Conservation (phyloP, 78 protist species). For the Guillardia theta region DNA sequence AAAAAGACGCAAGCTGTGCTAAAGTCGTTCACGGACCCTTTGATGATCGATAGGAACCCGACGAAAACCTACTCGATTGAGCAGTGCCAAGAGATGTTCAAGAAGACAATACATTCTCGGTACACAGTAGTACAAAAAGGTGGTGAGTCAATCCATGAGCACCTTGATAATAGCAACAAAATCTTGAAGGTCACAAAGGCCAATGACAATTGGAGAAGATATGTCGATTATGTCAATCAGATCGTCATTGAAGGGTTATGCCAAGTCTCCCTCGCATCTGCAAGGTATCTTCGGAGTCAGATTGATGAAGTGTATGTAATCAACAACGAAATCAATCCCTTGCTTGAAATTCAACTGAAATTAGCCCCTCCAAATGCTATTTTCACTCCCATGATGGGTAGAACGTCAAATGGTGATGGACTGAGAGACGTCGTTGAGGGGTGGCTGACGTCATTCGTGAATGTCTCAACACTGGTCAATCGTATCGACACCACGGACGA, state of each 20-base stretch:
- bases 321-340: conserved; percentile 12
- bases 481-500: conserved; percentile 56
- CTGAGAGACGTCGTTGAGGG: not conserved
- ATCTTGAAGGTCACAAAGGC: not conserved
- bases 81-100: conserved; percentile 36
- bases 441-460: conserved; percentile 27
- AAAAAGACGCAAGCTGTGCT: not conserved
- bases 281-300: conserved; percentile 44
- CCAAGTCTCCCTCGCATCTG: conserved; percentile 14
- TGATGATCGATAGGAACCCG: conserved; percentile 26
- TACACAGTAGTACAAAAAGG: not conserved
- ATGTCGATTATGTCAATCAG: conserved; percentile 64
- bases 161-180: not conserved
- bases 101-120: not conserved
- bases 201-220: conserved; percentile 56
- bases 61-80: conserved; percentile 34
- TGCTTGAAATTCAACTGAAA: conserved; percentile 45
- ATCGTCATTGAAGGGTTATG: not conserved
- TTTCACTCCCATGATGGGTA: not conserved
- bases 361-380: not conserved
- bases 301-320: conserved; percentile 24
- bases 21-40: not conserved
- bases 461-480: conserved; percentile 25
- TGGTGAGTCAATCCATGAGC: conserved; percentile 50
- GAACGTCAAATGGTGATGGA: not conserved